A percentile compares a stretch with the other conserved stretches of the same genome.
Evolutionary conservation across 306 rosid species (phyloP).

Genomic region (Geum urbanum): DNA sequence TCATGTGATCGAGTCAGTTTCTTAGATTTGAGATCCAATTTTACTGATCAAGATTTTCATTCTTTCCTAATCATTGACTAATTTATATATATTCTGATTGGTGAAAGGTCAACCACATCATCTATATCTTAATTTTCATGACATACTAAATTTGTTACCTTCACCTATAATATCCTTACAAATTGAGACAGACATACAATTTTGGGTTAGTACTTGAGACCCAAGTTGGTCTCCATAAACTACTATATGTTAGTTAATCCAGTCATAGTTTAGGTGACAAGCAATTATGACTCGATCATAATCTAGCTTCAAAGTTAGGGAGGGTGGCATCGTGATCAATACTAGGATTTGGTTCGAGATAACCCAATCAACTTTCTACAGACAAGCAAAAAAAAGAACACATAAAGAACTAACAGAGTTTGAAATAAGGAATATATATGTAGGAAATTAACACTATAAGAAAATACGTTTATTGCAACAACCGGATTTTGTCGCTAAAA

Average conservation of each 20-base stretch:
- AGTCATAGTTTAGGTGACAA: conserved; percentile 47
- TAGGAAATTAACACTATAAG: too few species aligned
- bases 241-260: background rate
- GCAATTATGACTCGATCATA: conserved; percentile 32
- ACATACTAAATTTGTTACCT: conserved; percentile 22
- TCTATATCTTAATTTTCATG: conserved; percentile 18
- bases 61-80: background rate
- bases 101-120: conserved; percentile 27
- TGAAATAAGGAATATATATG: conserved; percentile 30
- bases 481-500: too few species aligned
- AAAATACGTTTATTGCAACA: too few species aligned
- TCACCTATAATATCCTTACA: conserved; percentile 8
- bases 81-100: conserved; percentile 7
- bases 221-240: conserved; percentile 23
- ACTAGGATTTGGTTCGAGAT: too few species aligned
- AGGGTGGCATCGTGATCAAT: conserved; percentile 27
- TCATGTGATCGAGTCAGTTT: background rate
- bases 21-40: background rate
- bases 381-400: conserved; percentile 17
- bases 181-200: conserved; percentile 22
- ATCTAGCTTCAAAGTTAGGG: conserved; percentile 22
- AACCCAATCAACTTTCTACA: conserved; percentile 34
- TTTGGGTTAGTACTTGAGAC: conserved; percentile 23
- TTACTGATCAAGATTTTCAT: conserved; percentile 13
- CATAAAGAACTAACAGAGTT: conserved; percentile 25